Conservation (phyloP, 1,284 basidiomycete genomes). For the Bothia castanella region DNA sequence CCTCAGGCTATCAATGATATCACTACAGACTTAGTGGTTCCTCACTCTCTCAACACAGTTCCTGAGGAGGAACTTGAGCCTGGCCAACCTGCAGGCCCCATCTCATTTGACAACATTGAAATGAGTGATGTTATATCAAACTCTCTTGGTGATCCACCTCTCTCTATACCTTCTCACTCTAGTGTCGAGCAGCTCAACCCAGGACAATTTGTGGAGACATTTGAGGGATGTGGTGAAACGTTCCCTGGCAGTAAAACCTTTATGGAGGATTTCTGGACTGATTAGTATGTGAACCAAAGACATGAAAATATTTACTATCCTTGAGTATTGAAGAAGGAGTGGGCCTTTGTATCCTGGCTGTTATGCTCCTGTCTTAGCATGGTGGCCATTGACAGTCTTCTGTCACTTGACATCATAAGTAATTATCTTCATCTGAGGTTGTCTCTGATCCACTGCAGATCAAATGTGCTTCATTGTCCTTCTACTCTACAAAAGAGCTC, state of each 20-base stretch:
- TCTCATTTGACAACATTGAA: too few species aligned
- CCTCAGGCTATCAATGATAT: too few species aligned
- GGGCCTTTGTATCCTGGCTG: background rate
- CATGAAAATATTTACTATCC: background rate
- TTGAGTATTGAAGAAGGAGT: background rate
- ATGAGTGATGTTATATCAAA: too few species aligned
- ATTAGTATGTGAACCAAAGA: constrained; percentile 1
- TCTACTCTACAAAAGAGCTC: background rate
- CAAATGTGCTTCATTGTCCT: background rate
- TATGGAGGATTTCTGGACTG: background rate
- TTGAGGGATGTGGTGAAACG: background rate
- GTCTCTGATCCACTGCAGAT: background rate
- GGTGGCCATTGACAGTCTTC: background rate
- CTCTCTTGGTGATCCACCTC: too few species aligned
- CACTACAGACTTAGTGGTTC: too few species aligned
- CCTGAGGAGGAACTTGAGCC: too few species aligned
- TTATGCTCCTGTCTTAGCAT: background rate
- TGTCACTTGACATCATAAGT: background rate
- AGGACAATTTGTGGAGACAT: background rate
- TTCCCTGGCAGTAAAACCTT: constrained; percentile 1
- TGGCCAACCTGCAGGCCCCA: too few species aligned
- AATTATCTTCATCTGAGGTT: too few species aligned
- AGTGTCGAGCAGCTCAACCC: too few species aligned
- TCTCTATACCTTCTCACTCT: too few species aligned
- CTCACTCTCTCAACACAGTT: too few species aligned